Evolutionary conservation across 1,284 basidiomycete genomes (phyloP), one percentile per base, ranked within the genome.

Genomic region (Ustilago vetiveriae): DNA sequence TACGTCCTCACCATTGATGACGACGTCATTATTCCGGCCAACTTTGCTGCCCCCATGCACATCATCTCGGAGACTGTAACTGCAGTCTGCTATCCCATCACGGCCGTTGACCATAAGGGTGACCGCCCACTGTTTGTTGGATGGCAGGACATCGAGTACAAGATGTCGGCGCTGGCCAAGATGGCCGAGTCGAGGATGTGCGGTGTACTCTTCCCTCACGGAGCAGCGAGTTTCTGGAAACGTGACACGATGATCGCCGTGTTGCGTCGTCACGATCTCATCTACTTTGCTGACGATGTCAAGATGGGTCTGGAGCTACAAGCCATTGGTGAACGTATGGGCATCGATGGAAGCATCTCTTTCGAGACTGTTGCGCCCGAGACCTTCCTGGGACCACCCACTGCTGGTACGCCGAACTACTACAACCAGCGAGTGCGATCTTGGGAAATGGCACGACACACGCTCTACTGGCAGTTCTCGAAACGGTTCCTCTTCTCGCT

Each of bases 111-210:
- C 26, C 52, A 55, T 32, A 64, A 57, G 48, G 60, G 60, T 57
- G 52, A 67, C 48, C 64, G 56, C 4, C 56, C 64, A n/a, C 22
- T 60, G 6, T 67, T 67, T 30, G 64, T 67, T 1, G 56, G 56
- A 17, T 67, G 64, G 64, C 64, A 67, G 44, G 64, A 67, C 38
- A 50, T 67, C 43, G 64, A 67, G 52, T 67, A 67, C 57, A 67
- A 67, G 29, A 50, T 67, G 50, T 55, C 64, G 21, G 64, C 56
- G 9, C 36, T 67, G 6, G 52, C 56, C 33, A 67, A 67, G 40
- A 59, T 59, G 48, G 55, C 64, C 27, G 64, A 67, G n/a, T 41
- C 46, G 6, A 46, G 30, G 19, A 33, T 59, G 42, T 59, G 64
- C 44, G 56, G 64, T 47, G 56, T 67, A 5, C 52, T 59, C 3